Percentiles rank a stretch among this genome's conserved stretches.
Conservation (phyloP, 495 filamentous ascomycete species). For the Penicillium ucsense region DNA sequence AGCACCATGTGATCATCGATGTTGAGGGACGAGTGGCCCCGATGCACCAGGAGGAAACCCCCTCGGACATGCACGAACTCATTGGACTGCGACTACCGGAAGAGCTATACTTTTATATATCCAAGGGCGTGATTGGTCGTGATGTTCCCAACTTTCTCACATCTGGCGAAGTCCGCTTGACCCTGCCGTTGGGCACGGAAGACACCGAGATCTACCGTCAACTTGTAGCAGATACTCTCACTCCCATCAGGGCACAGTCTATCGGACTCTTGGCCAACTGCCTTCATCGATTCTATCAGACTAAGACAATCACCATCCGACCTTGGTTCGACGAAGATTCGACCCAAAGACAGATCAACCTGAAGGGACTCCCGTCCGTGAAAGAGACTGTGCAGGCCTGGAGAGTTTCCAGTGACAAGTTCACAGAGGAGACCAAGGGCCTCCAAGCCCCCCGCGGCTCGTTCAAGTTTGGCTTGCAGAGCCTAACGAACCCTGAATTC, state of each 20-base stretch:
- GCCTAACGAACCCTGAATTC: constrained; percentile 56
- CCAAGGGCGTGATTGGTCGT: constrained; percentile 67
- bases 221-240: constrained; percentile 62
- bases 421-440: constrained; percentile 34
- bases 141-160: constrained; percentile 74
- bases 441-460: constrained; percentile 29
- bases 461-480: constrained; percentile 38
- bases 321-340: constrained; percentile 78
- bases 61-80: constrained; percentile 77
- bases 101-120: constrained; percentile 88
- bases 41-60: constrained; percentile 56
- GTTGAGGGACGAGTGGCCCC: constrained; percentile 64
- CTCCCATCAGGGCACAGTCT: constrained; percentile 61
- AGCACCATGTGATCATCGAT: constrained; percentile 76
- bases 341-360: constrained; percentile 52
- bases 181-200: constrained; percentile 72
- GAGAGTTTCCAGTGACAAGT: constrained; percentile 52
- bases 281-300: constrained; percentile 70
- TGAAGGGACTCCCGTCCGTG: constrained; percentile 52
- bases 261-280: constrained; percentile 65
- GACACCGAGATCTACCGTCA: constrained; percentile 70
- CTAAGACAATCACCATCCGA: constrained; percentile 61
- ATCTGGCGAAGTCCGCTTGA: constrained; percentile 62
- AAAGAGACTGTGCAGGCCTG: constrained; percentile 56
- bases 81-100: constrained; percentile 81